These are phyloP conservation scores for Pythium insidiosum DNA, from an alignment of 352 stramenopile species.

Conservation along the genomic window DNA sequence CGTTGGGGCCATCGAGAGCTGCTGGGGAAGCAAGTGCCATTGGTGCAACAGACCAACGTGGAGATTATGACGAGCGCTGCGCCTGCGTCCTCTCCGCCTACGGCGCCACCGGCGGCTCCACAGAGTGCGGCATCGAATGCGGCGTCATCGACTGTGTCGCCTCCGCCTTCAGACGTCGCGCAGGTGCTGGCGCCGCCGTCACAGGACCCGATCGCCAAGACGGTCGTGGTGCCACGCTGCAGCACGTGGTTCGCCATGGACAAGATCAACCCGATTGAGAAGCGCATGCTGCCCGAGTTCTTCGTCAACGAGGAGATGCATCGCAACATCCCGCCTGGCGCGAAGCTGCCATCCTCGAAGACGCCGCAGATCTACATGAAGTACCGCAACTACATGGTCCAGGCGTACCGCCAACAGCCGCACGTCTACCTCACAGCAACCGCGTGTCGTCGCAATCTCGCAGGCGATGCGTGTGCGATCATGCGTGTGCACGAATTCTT, in stretches of 20 bases:
- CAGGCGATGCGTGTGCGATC: slow-evolving; percentile 75
- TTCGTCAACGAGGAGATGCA: slow-evolving; percentile 27
- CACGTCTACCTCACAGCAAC: slow-evolving; percentile 77
- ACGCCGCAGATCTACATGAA: slow-evolving; percentile 67
- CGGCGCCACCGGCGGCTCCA: no score
- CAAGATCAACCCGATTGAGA: slow-evolving; percentile 69
- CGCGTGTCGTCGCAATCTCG: slow-evolving; percentile 73
- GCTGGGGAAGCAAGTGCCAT: no score
- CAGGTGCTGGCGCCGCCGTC: neutral
- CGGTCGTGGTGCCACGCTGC: slow-evolving; percentile 56
- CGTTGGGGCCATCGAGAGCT: no score
- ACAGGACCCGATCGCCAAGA: slow-evolving; percentile 15
- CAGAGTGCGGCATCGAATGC: no score
- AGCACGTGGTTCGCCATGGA: slow-evolving; percentile 77
- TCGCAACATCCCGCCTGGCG: slow-evolving; percentile 14
- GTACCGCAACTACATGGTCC: slow-evolving; percentile 85
- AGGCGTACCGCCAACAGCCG: slow-evolving; percentile 71
- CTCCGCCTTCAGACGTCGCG: neutral
- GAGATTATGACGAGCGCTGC: no score
- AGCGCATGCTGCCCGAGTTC: slow-evolving; percentile 81
- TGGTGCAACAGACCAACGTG: no score
- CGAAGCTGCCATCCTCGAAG: slow-evolving; percentile 27
- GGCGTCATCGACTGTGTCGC: no score
- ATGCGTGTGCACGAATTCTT: slow-evolving; percentile 82
- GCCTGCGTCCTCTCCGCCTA: no score